Evolutionary conservation across 805 yeast genomes (phyloP), one percentile per base, ranked within the genome.

Genomic region (Schwanniomyces polymorphus): DNA sequence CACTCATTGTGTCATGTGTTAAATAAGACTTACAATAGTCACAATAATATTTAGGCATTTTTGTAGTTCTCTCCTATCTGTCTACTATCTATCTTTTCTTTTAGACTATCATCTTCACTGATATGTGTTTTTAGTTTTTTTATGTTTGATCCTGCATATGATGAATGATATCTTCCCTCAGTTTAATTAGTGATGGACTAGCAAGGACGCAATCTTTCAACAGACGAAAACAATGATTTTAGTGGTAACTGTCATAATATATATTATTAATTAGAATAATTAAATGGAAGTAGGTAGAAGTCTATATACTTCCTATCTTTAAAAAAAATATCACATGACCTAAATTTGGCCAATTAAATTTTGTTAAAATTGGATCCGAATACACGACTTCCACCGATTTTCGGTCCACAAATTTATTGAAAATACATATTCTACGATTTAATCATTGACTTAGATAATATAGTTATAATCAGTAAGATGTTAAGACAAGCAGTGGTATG

Each of bases 1-100:
- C 97, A 68, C 94, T 86, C 56, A 82, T 72, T n/a, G 94, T 86
- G 65, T 89, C 96, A 62, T 90, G 97, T 1, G 97, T 90, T 48
- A 91, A 70, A 57, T 86, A 85, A 16, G 90, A 81, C 59, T 82
- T 82, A 63, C 97, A 90, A 62, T 89, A 90, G 55, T 86, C 94
- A 65, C 97, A 90, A 67, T 85, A 86, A 63, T 84, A 87, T 52
- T 84, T 79, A 2, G 83, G 85, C 91, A 85, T 83, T 41, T 34
- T 21, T 21, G 34, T 29, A 29, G 34, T 29, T 5, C 5, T 29
- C 5, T n/a, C 5, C 16, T 29, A 29, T 29, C 3, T 14, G 5
- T 29, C n/a, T n/a, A n/a, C n/a, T n/a, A n/a, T n/a, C n/a, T n/a
- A n/a, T n/a, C n/a, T 14, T 3, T 14, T 21, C 23, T 21, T 21